These are phyloP conservation scores for Lodderomyces oxycetoniae DNA, from an alignment of 1,139 yeast genomes.

Conservation along the genomic window DNA sequence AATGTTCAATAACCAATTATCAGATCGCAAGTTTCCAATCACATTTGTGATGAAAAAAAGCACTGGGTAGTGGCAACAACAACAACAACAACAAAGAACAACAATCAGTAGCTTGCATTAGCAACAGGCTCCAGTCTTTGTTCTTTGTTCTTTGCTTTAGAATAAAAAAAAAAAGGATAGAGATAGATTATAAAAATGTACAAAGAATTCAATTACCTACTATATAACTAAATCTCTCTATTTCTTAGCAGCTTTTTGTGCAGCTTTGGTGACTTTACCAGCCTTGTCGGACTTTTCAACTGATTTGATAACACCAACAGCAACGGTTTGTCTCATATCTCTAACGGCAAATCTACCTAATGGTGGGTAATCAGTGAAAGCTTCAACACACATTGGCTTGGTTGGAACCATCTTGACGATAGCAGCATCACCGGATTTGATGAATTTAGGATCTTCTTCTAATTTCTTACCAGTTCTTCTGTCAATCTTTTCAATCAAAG, in stretches of 20 bases:
- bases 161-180: too few species aligned
- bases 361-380: slow-evolving; percentile 97
- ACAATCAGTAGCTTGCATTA: too few species aligned
- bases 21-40: slow-evolving; percentile 2
- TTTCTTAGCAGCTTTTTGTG: slow-evolving; percentile 97
- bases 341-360: slow-evolving; percentile 99
- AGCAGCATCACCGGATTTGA: slow-evolving; percentile 94
- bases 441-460: slow-evolving; percentile 80
- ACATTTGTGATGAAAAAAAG: slow-evolving; percentile 4
- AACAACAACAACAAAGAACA: too few species aligned
- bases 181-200: too few species aligned
- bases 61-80: too few species aligned
- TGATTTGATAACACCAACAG: slow-evolving; percentile 99
- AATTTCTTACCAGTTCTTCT: slow-evolving; percentile 88
- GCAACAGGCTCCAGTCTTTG: too few species aligned
- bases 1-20: slow-evolving; percentile 7
- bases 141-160: too few species aligned
- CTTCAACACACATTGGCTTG: slow-evolving; percentile 97
- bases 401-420: slow-evolving; percentile 87
- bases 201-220: too few species aligned
- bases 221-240: too few species aligned
- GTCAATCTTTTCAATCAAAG: slow-evolving; percentile 83
- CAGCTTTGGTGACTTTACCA: slow-evolving; percentile 99
- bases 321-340: slow-evolving; percentile 99
- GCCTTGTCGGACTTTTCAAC: slow-evolving; percentile 93